These are phyloP conservation scores for Termitomyces sp. DNA, from an alignment of 768 basidiomycete genomes.

Conservation along the genomic window DNA sequence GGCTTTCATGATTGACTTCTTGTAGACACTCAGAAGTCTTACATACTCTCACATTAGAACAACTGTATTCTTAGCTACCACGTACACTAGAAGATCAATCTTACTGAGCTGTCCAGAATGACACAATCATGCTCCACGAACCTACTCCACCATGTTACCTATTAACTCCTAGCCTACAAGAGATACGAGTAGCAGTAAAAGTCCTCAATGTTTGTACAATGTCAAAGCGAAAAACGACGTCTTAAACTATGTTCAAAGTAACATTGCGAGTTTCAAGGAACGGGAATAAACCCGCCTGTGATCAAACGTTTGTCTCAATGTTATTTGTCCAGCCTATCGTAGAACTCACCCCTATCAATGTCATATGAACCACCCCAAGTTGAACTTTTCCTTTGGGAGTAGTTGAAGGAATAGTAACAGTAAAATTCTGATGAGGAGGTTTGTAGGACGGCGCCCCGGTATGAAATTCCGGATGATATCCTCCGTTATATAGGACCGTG, in stretches of 20 bases:
- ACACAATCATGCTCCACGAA: too few species aligned
- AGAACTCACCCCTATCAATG: constrained; percentile 33
- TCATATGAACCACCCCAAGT: constrained; percentile 28
- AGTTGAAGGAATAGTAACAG: constrained; percentile 30
- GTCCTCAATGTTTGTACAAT: neutral
- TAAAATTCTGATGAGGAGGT: constrained; percentile 41
- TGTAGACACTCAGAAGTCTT: too few species aligned
- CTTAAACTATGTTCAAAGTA: constrained; percentile 19
- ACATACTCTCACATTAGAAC: too few species aligned
- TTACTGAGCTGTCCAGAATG: too few species aligned
- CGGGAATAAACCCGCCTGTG: constrained; percentile 26
- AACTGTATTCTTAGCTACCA: too few species aligned
- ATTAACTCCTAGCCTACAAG: neutral
- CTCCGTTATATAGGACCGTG: constrained; percentile 38
- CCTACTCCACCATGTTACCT: too few species aligned
- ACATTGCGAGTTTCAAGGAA: constrained; percentile 25
- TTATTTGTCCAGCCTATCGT: neutral
- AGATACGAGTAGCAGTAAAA: neutral
- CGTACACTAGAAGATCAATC: too few species aligned
- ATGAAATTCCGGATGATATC: constrained; percentile 30
- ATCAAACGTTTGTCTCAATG: neutral
- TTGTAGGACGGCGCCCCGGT: constrained; percentile 2
- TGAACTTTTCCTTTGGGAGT: constrained; percentile 24
- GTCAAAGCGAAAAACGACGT: neutral
- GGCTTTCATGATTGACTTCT: too few species aligned